Evolutionary conservation across 495 filamentous ascomycete species (phyloP).

Genomic region (Aspergillus avenaceus): DNA sequence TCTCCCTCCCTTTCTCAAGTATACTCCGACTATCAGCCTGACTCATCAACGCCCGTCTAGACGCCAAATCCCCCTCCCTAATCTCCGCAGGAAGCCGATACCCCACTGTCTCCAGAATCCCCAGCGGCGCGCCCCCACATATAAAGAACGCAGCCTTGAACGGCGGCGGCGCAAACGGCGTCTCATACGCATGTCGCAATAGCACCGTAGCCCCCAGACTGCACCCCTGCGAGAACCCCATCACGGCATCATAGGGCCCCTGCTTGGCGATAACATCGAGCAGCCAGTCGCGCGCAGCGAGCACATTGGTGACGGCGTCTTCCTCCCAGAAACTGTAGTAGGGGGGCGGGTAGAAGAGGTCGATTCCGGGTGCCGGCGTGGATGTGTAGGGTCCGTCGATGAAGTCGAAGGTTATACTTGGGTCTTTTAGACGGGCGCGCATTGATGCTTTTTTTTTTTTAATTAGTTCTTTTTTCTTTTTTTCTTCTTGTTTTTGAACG

Average conservation of each 20-base stretch:
- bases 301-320: constrained; percentile 31
- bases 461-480: neutral
- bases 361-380: constrained; percentile 47
- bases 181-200: constrained; percentile 34
- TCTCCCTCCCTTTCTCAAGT: neutral
- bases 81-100: neutral
- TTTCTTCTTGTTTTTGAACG: neutral
- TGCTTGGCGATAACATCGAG: constrained; percentile 38
- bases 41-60: neutral
- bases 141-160: constrained; percentile 48
- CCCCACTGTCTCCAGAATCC: neutral
- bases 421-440: constrained; percentile 30
- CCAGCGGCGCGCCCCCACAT: constrained; percentile 7
- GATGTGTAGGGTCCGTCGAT: constrained; percentile 45
- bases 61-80: neutral
- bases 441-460: constrained; percentile 30
- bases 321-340: constrained; percentile 48
- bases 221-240: constrained; percentile 60
- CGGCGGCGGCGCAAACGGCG: constrained; percentile 32
- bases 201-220: constrained; percentile 44
- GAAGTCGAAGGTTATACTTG: constrained; percentile 51
- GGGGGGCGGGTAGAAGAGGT: constrained; percentile 46
- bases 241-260: constrained; percentile 58
- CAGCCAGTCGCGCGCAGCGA: constrained; percentile 42
- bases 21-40: neutral